A percentile compares a stretch with the other conserved stretches of the same genome.
Conservation (phyloP, 441 rosid genomes). For the Geranium incanum region DNA sequence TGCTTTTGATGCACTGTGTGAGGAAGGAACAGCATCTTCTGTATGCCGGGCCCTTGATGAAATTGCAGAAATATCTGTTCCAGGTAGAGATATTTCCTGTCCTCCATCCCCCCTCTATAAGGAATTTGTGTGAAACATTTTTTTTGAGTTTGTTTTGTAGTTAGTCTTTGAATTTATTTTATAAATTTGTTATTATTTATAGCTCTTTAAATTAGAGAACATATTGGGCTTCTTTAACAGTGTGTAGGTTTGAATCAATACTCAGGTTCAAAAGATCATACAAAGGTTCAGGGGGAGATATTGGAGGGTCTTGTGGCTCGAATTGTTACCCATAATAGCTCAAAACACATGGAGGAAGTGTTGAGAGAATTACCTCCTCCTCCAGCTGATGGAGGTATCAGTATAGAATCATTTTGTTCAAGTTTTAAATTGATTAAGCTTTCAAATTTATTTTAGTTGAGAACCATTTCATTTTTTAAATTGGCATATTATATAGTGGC, state of each 20-base stretch:
- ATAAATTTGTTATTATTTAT: neutral
- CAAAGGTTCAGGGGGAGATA: constrained; percentile 83
- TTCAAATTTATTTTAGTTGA: neutral
- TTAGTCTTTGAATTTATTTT: neutral
- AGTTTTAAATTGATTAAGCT: neutral
- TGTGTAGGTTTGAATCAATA: constrained; percentile 13
- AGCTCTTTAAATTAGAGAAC: neutral
- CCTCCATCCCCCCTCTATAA: constrained; percentile 1
- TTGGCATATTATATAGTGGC: neutral
- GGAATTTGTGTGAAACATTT: neutral
- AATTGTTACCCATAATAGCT: constrained; percentile 65
- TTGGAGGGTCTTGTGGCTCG: constrained; percentile 98
- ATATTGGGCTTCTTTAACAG: neutral
- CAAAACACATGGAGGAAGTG: constrained; percentile 66
- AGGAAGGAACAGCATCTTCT: constrained; percentile 86
- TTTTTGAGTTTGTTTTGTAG: neutral
- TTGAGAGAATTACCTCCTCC: constrained; percentile 62
- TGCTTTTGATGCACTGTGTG: constrained; percentile 77
- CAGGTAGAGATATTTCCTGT: constrained; percentile 41
- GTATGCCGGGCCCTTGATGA: constrained; percentile 87
- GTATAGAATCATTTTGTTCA: neutral
- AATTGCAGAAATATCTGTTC: constrained; percentile 79
- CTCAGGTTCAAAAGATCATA: constrained; percentile 81
- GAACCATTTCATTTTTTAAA: neutral
- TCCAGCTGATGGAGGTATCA: constrained; percentile 58